Base-by-base conservation (phyloP, 1,139 yeast species). In the Blastobotrys ciferrii region DNA sequence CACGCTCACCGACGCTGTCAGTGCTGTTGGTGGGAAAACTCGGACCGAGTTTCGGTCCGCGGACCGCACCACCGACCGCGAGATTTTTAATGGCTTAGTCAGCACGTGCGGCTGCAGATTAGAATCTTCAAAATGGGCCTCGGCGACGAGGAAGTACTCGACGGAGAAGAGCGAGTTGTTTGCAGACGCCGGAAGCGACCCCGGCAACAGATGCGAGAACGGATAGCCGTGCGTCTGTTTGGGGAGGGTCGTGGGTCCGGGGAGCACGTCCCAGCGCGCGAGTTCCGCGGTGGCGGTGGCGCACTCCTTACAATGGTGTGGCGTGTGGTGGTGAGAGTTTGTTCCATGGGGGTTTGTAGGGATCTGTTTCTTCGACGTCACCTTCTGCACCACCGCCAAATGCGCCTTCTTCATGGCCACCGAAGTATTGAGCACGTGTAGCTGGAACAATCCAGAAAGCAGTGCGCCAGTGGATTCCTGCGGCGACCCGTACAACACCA, bases 11-110 rank as follows among this genome's bases (percentile, higher is more conserved):
- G 84, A 80, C 2, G 96, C 95, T 2, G 87, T 83, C 35, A 92
- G 84, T 44, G 85, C 87, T 0, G 98, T 92, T 2, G 99, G 98
- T 1, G 98, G 98, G 66, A 92, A 92, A 1, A 94, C 88, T 52
- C 99, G 76, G 37, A 88, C 70, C 0, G 96, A 87, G 62, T 87
- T 88, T 56, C 89, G 76, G 64, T 91, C 97, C 2, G 88, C 87
- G 7, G 94, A 94, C 37, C 89, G 74, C 38, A 87, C 66, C 25
- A 91, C 79, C 56, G 95, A 86, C 53, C 98, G 75, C 37, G 86
- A 76, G 2, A 92, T 74, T 56, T 82, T 77, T n/a, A 92, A 67
- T 0, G 96, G 95, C 52, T 86, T 68, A n/a, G 72, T 67, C 36
- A 82, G 69, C 32, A 67, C 71, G 7, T 77, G 67, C n/a, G 73